Evolutionary conservation across 73 alveolate genomes (phyloP), one percentile per base, ranked within the genome.

Genomic region (Symbiodinium pilosum): DNA sequence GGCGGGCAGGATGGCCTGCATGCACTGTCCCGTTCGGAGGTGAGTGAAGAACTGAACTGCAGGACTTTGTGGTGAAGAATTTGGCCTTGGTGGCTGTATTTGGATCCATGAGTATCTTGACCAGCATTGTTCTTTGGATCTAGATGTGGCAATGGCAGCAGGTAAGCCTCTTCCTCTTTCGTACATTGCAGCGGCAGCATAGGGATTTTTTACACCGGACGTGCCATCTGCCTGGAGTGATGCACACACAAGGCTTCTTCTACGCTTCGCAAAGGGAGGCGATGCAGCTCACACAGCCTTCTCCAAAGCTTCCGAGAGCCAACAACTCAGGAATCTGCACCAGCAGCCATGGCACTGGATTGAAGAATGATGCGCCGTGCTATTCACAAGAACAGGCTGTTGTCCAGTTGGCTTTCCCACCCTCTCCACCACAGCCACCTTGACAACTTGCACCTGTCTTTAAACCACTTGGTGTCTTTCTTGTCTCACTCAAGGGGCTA

Each of bases 21-120:
- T 6, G 59, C 59, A 47, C 59, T 6, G 21, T 14, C 14, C 59
- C 14, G 21, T 47, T 47, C 59, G 59, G 14, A 9, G 14, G 59
- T 47, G 59, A 14, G 59, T 9, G 59, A 6, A 47, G 59, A 47
- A 6, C 14, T 47, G 59, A 9, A 14, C 21, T 24, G 47, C 87
- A 91, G 97, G 97, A 91, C 81, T 91, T 69, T 81, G 81, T 91
- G 43, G 52, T 69, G 73, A 91, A 91, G 89, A 91, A 91, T 68
- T 69, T 91, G 40, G 77, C 39, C 81, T 71, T 91, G 73, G 81
- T 91, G 34, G 77, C 81, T 69, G 97, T 43, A 16, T 91, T 91
- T 71, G 52, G 89, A 43, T 68, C 97, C n/a, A 68, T 91, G 43
- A 91, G 97, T 38, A 18, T 16, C 97, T 12, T n/a, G n/a, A n/a